These are phyloP conservation scores for Dipteronia sinensis DNA, from an alignment of 345 rosid species.

Conservation along the genomic window DNA sequence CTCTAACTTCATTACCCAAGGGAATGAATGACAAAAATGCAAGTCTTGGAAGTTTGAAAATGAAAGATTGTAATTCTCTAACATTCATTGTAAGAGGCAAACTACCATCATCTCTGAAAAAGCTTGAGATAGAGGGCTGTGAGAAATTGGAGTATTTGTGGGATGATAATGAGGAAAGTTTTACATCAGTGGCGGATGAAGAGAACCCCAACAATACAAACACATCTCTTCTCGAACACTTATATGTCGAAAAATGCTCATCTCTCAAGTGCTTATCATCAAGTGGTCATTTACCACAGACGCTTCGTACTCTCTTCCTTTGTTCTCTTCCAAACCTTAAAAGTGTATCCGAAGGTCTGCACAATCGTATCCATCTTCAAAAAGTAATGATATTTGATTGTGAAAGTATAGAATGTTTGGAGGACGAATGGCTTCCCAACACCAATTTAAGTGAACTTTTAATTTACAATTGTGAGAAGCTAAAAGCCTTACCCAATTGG, in stretches of 20 bases:
- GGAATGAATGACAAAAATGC: background rate
- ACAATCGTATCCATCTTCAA: background rate
- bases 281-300: background rate
- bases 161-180: background rate
- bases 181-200: background rate
- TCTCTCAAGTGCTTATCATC: background rate
- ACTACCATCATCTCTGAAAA: background rate
- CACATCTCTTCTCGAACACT: conserved; percentile 14
- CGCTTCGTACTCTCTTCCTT: background rate
- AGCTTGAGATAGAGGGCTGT: background rate
- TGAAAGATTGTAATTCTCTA: too few relatives aligned
- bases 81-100: background rate
- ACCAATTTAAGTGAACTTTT: background rate
- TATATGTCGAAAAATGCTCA: background rate
- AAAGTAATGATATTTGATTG: fast-evolving
- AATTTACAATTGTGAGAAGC: background rate
- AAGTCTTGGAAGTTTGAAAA: background rate
- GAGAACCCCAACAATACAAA: background rate
- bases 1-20: background rate
- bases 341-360: background rate
- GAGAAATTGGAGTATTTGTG: conserved; percentile 19
- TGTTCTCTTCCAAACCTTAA: background rate
- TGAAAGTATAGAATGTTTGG: background rate
- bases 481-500: background rate
- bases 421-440: background rate